Evolutionary conservation across 164 flowering plant genomes (phyloP).

Genomic region (Chimonanthus salicifolius): DNA sequence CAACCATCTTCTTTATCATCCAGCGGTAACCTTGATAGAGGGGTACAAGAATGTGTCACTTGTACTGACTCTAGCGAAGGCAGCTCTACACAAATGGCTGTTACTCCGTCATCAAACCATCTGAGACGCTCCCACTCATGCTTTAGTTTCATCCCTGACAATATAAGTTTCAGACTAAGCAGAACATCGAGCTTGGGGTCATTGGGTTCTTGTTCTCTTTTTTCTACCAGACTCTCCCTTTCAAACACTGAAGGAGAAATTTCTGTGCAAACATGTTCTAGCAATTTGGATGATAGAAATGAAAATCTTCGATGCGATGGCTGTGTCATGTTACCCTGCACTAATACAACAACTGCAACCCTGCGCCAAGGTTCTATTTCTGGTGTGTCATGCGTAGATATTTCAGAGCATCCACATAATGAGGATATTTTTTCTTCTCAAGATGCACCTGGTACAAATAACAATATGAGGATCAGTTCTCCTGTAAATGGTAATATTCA

Average conservation of each 20-base stretch:
- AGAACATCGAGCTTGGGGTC: slow-evolving; percentile 72
- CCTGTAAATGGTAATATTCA: slow-evolving; percentile 26
- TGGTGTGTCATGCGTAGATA: slow-evolving; percentile 10
- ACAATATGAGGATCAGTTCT: slow-evolving; percentile 14
- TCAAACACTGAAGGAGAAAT: slow-evolving; percentile 38
- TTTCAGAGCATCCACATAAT: background rate
- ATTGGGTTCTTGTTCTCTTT: slow-evolving; percentile 43
- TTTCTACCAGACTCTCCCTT: slow-evolving; percentile 37
- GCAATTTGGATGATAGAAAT: slow-evolving; percentile 19
- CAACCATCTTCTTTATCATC: slow-evolving; percentile 34
- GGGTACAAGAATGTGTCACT: slow-evolving; percentile 31
- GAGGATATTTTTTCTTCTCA: slow-evolving; percentile 21
- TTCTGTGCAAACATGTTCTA: slow-evolving; percentile 16
- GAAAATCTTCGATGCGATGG: slow-evolving; percentile 25
- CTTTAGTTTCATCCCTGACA: slow-evolving; percentile 60
- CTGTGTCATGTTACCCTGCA: slow-evolving; percentile 23
- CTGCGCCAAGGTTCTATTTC: slow-evolving; percentile 23
- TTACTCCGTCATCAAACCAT: slow-evolving; percentile 32
- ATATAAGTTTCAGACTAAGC: slow-evolving; percentile 60
- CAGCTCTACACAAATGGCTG: slow-evolving; percentile 36
- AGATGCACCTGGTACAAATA: slow-evolving; percentile 18
- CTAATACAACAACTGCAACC: slow-evolving; percentile 19
- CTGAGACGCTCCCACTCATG: slow-evolving; percentile 56
- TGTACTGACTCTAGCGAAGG: slow-evolving; percentile 28
- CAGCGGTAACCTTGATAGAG: slow-evolving; percentile 32